Base-by-base conservation (phyloP, 2,329 filamentous ascomycete genomes). In the Juglanconis juglandina region DNA sequence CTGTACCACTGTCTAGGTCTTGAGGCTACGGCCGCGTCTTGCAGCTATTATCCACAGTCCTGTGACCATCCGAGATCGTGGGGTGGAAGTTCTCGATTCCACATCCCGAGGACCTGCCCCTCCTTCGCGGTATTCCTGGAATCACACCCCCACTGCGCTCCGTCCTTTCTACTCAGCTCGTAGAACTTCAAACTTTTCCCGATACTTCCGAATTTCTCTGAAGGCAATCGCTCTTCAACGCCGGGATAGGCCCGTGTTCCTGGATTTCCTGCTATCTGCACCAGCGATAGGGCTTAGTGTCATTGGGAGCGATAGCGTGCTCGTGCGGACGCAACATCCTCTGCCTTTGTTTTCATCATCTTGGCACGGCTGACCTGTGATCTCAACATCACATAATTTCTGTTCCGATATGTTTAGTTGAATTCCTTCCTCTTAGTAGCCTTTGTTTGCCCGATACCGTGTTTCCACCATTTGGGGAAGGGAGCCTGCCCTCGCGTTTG, bases 401-500 rank as follows among this genome's bases (percentile, higher is more conserved):
- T 11, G 30, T 47, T 17, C 32, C 46, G 53, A 17, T 10, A 60
- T 57, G 57, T 52, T 44, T 49, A 35, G 39, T 44, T 30, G 49
- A 17, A 7, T n/a, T n/a, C 17, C 14, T 5, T 11, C 44, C 3
- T 34, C 42, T 47, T 14, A 53, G 47, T 37, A 51, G 7, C 17
- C 13, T 24, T 13, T 30, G 14, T 48, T 14, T 51, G 30, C 39
- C 46, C 33, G 37, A 44, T 17, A 11, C 37, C 17, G 32, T 30
- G 5, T 41, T 33, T 49, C 46, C 42, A 34, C 33, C 59, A 53
- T 41, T 58, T 61, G 56, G 47, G 49, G 44, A 39, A 17, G 54
- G n/a, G 17, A 24, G 41, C 37, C 44, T 48, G 32, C 35, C 60
- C 32, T 42, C 54, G 53, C 59, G 46, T 32, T 59, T 46, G 56